Percentiles rank a stretch among this genome's conserved stretches.
These are phyloP conservation scores for Fabrea salina DNA, from an alignment of 169 alveolate species.

Conservation along the genomic window DNA sequence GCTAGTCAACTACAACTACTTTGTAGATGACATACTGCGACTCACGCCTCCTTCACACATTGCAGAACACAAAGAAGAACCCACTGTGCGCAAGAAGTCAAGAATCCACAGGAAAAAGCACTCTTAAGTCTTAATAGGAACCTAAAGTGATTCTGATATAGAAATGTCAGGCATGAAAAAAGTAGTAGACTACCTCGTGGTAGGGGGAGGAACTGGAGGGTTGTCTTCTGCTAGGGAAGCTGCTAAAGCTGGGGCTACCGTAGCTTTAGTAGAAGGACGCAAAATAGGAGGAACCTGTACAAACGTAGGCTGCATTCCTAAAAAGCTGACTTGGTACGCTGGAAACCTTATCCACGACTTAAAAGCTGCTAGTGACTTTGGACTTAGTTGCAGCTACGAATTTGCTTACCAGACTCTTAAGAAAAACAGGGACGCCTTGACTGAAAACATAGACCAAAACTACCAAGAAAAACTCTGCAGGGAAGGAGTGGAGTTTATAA, in stretches of 20 bases:
- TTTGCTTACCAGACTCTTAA: conserved; percentile 51
- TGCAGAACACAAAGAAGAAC: no score
- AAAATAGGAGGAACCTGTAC: conserved; percentile 92
- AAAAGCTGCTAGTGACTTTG: conserved; percentile 64
- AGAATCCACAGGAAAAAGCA: no score
- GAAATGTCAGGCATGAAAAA: no score
- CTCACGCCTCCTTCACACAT: no score
- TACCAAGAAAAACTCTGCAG: conserved; percentile 66
- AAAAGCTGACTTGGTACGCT: conserved; percentile 88
- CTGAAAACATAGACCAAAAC: conserved; percentile 74
- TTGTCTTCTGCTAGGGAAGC: conserved; percentile 75
- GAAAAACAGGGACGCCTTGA: conserved; percentile 70
- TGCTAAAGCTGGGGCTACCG: conserved; percentile 73
- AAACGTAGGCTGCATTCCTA: conserved; percentile 94
- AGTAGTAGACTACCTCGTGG: conserved; percentile 54
- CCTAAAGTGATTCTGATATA: no score
- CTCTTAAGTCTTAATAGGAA: no score
- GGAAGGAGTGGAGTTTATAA: conserved; percentile 62
- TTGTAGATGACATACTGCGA: not conserved
- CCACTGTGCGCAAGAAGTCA: no score
- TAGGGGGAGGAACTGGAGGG: conserved; percentile 89
- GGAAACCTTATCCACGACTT: conserved; percentile 72
- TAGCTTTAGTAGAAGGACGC: conserved; percentile 79
- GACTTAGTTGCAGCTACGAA: conserved; percentile 45
- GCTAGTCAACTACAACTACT: not conserved